Base-by-base conservation (phyloP, 306 rosid genomes). In the Hippophae rhamnoides region DNA sequence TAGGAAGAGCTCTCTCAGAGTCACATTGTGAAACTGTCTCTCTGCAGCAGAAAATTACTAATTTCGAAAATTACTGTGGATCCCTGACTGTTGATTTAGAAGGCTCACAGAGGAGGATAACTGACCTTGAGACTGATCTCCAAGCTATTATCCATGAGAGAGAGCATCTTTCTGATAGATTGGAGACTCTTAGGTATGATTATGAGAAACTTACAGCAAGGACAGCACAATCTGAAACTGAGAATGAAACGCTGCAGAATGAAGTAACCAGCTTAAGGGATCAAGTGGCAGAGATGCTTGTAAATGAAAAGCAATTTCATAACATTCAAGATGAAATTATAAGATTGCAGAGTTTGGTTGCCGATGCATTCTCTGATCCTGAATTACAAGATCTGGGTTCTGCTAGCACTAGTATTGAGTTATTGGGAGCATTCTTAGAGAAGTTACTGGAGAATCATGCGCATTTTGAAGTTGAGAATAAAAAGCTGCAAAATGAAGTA, bases 41-140 rank as follows among this genome's bases (percentile, higher is more conserved):
- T 76, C 71, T 92, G 62, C 96, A 73, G 78, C 74, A 80, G 81
- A 85, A 82, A 79, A 73, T 92, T 68, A 78, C 72, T 76, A 68
- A 79, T 68, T 80, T 86, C 41, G 95, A 92, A 68, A 86, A 74
- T 74, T 73, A 67, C 63, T 75, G 84, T 75, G 90, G 75, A 62
- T 67, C 76, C 47, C 75, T 88, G 58, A 84, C 74, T 77, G 77
- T 86, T 64, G 94, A 88, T 74, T 71, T 88, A 76, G 99, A 86
- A 72, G 93, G 69, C 56, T 88, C 88, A 54, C 81, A 62, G 65
- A 69, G 77, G 69, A 79, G 81, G 59, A 69, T 72, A 25, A 80
- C 86, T 61, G 73, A 74, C 72, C 75, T 85, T 64, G 86, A 77
- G 74, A 80, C 69, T 56, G 85, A 82, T 55, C 81, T 78, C 52